Percentiles rank a stretch among this genome's conserved stretches.
phyloP scores from a whole-genome alignment of 2,329 filamentous ascomycete species.

The Pseudogymnoascus sp. region DNA sequence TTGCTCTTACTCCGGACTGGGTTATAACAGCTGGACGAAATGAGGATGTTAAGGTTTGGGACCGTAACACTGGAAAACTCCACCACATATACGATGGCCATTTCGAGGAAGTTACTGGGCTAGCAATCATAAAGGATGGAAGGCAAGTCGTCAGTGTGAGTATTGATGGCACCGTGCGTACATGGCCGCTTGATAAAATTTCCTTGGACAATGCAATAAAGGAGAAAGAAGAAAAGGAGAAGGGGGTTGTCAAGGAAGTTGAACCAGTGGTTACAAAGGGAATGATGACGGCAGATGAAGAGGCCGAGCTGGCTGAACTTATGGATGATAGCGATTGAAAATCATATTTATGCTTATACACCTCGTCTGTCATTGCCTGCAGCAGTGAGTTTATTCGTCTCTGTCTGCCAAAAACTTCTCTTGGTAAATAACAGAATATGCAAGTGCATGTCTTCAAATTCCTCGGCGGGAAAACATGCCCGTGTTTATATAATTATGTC shows the following conservation, averaged over 20 bases:
- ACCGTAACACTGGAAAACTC: slow-evolving; percentile 61
- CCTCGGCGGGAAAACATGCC: neutral
- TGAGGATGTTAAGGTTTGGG: slow-evolving; percentile 88
- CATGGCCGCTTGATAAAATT: slow-evolving; percentile 63
- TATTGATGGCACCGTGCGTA: slow-evolving; percentile 81
- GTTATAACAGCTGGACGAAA: slow-evolving; percentile 82
- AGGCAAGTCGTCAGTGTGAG: slow-evolving; percentile 65
- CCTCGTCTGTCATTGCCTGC: neutral
- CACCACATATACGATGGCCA: slow-evolving; percentile 72
- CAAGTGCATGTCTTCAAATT: neutral
- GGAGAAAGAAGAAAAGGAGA: slow-evolving; percentile 38
- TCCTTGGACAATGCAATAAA: slow-evolving; percentile 50
- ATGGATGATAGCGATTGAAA: slow-evolving; percentile 64
- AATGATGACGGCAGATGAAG: slow-evolving; percentile 77
- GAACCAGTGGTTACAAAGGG: slow-evolving; percentile 38
- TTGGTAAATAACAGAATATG: neutral
- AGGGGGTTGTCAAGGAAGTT: slow-evolving; percentile 35
- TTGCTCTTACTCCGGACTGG: slow-evolving; percentile 67
- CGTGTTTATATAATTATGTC: neutral
- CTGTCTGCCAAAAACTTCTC: neutral
- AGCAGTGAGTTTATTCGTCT: neutral
- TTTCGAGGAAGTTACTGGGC: slow-evolving; percentile 83
- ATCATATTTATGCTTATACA: neutral
- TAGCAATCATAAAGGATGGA: slow-evolving; percentile 51
- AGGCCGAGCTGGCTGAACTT: slow-evolving; percentile 82